A percentile compares a stretch with the other conserved stretches of the same genome.
Evolutionary conservation across 73 alveolate species (phyloP).

Genomic region (Tetrahymena elliotti): DNA sequence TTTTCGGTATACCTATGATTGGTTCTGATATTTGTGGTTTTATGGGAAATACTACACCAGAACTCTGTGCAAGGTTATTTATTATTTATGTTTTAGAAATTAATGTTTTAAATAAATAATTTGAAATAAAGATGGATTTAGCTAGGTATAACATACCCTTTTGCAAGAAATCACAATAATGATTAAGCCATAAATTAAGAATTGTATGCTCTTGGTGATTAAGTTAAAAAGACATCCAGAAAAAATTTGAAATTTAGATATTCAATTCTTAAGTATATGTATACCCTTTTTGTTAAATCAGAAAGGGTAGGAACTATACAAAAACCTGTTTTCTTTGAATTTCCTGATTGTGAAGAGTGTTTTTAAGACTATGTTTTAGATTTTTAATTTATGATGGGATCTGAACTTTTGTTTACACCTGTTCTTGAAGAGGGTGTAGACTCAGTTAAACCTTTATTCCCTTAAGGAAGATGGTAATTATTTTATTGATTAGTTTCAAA

Average conservation of each 20-base stretch:
- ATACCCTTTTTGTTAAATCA: conserved; percentile 46
- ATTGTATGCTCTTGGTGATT: conserved; percentile 21
- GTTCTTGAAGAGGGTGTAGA: conserved; percentile 38
- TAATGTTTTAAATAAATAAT: background rate
- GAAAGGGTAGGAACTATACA: conserved; percentile 44
- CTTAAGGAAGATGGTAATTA: conserved; percentile 27
- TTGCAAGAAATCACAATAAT: conserved; percentile 66
- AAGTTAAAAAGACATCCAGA: background rate
- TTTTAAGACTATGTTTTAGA: conserved; percentile 37
- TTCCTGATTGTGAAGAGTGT: conserved; percentile 46
- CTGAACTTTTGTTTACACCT: conserved; percentile 58
- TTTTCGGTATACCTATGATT: conserved; percentile 87
- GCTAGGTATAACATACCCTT: conserved; percentile 66
- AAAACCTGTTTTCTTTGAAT: conserved; percentile 61
- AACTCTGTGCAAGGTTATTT: conserved; percentile 58
- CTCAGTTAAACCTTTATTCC: conserved; percentile 49
- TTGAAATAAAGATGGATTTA: conserved; percentile 43
- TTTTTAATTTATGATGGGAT: conserved; percentile 58
- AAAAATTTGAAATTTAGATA: conserved; percentile 70
- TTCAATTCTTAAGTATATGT: conserved; percentile 72
- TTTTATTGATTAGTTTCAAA: background rate
- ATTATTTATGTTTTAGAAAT: background rate
- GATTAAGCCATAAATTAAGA: conserved; percentile 48
- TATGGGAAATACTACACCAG: conserved; percentile 44
- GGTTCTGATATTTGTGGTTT: conserved; percentile 92